A percentile compares a stretch with the other conserved stretches of the same genome.
Evolutionary conservation across 768 basidiomycete species (phyloP).

Genomic region (Pleurotus platypus): DNA sequence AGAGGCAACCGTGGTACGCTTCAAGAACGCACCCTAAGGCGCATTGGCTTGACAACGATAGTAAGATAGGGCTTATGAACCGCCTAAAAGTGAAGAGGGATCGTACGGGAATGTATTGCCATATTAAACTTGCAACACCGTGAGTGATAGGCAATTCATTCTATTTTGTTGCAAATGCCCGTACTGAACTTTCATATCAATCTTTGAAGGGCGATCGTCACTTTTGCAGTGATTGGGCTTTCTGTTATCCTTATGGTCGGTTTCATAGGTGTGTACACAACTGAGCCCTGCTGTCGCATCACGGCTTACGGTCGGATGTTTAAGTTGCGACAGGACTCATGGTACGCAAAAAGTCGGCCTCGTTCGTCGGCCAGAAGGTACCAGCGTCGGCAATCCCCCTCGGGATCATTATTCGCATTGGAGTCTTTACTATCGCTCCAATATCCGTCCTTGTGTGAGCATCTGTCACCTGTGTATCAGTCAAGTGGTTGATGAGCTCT

Average conservation of each 20-base stretch:
- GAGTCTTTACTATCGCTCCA: background rate
- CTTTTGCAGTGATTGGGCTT: background rate
- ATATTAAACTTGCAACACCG: background rate
- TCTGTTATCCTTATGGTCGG: background rate
- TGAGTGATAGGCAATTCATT: background rate
- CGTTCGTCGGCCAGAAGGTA: too few species aligned
- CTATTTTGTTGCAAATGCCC: background rate
- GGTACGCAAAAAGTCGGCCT: too few species aligned
- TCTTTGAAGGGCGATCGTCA: background rate
- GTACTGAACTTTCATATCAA: background rate
- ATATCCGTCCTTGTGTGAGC: background rate
- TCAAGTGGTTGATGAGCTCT: background rate
- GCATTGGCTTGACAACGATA: background rate
- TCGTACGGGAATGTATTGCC: slow-evolving; percentile 2
- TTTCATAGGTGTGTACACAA: background rate
- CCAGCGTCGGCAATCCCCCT: background rate
- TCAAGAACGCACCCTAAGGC: background rate
- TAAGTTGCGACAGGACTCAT: too few species aligned
- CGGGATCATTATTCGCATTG: background rate
- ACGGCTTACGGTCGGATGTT: too few species aligned
- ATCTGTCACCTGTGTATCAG: background rate
- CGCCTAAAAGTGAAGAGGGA: background rate
- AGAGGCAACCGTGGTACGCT: background rate
- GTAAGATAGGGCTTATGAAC: background rate
- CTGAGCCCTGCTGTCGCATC: too few species aligned